Evolutionary conservation across 2,329 filamentous ascomycete species (phyloP), one percentile per base, ranked within the genome.

Genomic region (Pyricularia grisea): DNA sequence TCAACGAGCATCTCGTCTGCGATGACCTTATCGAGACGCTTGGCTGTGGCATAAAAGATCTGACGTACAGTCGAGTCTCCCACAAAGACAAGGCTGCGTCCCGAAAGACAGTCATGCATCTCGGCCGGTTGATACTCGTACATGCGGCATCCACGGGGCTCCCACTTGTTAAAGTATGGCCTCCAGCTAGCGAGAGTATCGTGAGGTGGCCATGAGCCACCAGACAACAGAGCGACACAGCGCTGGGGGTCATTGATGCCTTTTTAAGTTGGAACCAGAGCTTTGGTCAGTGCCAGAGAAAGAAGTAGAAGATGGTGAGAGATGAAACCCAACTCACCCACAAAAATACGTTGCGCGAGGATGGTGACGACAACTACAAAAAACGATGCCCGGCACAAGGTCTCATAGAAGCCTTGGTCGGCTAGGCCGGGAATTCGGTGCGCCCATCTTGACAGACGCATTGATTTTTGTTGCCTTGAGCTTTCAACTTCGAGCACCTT

Each of bases 31-130:
- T 85, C 80, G 31, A 88, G 76, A 71, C 82, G 83, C 69, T 78
- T 80, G 23, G 82, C 82, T 3, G 82, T 80, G 67, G 85, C 85
- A 83, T 86, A 89, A 75, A 86, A 90, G 6, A 89, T 76, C 72
- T 89, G 84, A 14, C 88, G 83, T 9, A 84, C 82, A 0, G 83
- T 85, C 1, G 85, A 85, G 74, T 90, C 88, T 55, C 88, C 88
- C 30, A 84, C 81, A 72, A 90, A 87, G 20, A 88, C 79, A n/a
- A 90, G 73, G 67, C 81, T 81, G 9, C 82, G 82, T 17, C 80
- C 78, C 2, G 77, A 77, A 27, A 88, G 79, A 73, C 88, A 91
- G 65, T 78, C 76, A 23, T 79, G 76, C 60, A 89, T 80, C 55
- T 87, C 84, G n/a, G 80, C 74, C 6, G 76, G 74, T 10, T 81